Base-by-base conservation (phyloP, 2,329 filamentous ascomycete species). In the Fusarium agapanthi region DNA sequence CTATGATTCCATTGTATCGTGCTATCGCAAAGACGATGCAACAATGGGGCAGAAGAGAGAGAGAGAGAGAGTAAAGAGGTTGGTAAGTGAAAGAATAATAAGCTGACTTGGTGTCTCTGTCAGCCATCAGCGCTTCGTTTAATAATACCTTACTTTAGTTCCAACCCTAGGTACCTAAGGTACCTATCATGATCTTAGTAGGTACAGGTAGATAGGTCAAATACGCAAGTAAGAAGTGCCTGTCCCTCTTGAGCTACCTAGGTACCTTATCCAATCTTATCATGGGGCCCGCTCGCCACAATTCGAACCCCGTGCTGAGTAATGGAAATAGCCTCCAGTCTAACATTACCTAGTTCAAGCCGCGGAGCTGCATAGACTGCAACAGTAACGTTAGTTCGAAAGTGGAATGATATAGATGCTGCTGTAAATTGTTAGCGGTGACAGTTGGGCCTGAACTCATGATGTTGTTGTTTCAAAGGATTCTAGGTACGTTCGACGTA, bases 221-320 rank as follows among this genome's bases (percentile, higher is more conserved):
- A 56, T 50, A 72, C 63, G 69, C 57, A 72, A 69, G 37, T 56
- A 72, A 72, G 64, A 72, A 40, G 56, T 34, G 34, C n/a, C 45
- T 34, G 26, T n/a, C 35, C 35, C 35, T 65, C 26, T 20, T 43
- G 15, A 40, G 50, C 37, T 55, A 41, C 38, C 22, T 37, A 37
- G 18, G 7, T 41, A 65, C 32, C 14, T 34, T 34, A 14, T 48
- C 65, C 37, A 69, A 69, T 72, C 64, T 72, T 72, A 72, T 72
- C 69, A 38, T 48, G n/a, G 50, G 55, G 40, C 38, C 67, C 68
- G 64, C 58, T 69, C 66, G 59, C 69, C 69, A 72, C 69, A 59
- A 47, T 37, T 60, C 45, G 37, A 61, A 55, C 65, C 69, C 69
- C 65, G 65, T 69, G 59, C 69, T 72, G 69, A 72, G 65, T 72